Base-by-base conservation (phyloP, 768 basidiomycete species). In the Rhodotorula toruloides region DNA sequence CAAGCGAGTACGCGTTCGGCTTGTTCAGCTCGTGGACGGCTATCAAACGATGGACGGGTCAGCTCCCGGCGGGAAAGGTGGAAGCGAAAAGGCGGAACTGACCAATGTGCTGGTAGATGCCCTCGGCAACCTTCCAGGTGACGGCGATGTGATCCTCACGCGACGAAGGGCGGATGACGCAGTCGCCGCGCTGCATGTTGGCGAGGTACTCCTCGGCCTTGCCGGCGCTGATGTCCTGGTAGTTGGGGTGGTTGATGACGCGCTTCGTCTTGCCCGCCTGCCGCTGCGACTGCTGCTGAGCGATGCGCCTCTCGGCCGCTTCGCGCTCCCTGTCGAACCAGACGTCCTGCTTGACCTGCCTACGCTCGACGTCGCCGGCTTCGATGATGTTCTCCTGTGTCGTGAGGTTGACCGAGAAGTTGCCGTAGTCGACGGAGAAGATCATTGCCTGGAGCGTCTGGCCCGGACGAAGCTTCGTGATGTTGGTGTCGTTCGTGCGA, bases 101-200 rank as follows among this genome's bases (percentile, higher is more conserved):
- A 91, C 92, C 92, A 63, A 99, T 89, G 76, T 99, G 96, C 76
- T 98, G 96, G 77, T 89, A 98, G 34, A 99, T 80, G 65, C 87
- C 89, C 63, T 96, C 88, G 69, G 93, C 94, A 4, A 99, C 92
- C 79, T 98, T 99, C 96, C 96, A 99, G 0, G 96, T 99, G 16
- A 99, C 88, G 49, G 94, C 94, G 43, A 99, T 81, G 79, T 98
- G 96, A 73, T 96, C 84, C 43, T 82, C 79, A 77, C 93, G 92
- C 8, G 94, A 97, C 25, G 92, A 94, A 1, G 96, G 96, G 50
- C 96, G 82, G 70, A 99, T 91, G 47, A 98, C 89, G 46, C 94
- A 93, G 77, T 98, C 96, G 16, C 96, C 96, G 27, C 90, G 85
- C 73, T 92, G 91, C 76, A 91, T 89, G 72, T 86, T 86, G 71